Conservation (phyloP, 805 yeast species). For the Candida insectalens region DNA sequence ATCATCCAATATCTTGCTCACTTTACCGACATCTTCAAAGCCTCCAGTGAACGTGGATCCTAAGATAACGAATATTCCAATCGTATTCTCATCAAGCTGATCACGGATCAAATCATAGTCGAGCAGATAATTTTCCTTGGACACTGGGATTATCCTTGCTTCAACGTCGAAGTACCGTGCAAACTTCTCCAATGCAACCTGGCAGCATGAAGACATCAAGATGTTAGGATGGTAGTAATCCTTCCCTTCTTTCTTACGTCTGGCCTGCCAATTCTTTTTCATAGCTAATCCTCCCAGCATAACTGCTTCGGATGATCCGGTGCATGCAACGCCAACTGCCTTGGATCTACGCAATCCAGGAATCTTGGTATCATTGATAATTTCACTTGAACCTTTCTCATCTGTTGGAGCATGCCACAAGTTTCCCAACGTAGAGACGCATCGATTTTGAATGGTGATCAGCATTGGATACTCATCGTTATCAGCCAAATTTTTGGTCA, state of each 20-base stretch:
- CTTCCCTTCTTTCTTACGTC: conserved; percentile 49
- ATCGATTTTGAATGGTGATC: conserved; percentile 69
- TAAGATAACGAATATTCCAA: conserved; percentile 79
- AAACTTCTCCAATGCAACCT: conserved; percentile 89
- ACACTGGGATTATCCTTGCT: conserved; percentile 62
- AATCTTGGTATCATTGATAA: conserved; percentile 5
- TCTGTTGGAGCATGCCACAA: conserved; percentile 65
- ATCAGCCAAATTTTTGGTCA: conserved; percentile 85
- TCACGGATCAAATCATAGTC: conserved; percentile 52
- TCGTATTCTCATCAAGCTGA: conserved; percentile 80
- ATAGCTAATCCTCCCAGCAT: conserved; percentile 90
- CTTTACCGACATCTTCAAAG: conserved; percentile 64
- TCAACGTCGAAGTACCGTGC: conserved; percentile 93
- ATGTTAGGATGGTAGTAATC: conserved; percentile 66
- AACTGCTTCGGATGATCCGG: conserved; percentile 91
- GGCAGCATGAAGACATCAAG: conserved; percentile 87
- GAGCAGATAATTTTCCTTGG: conserved; percentile 52
- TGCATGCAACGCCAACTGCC: conserved; percentile 83
- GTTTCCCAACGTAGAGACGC: conserved; percentile 69
- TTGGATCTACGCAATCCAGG: conserved; percentile 9
- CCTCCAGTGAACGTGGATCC: conserved; percentile 95
- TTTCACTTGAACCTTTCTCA: neutral
- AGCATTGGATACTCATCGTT: conserved; percentile 88
- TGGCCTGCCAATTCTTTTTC: conserved; percentile 82
- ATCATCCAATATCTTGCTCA: conserved; percentile 57